These are phyloP conservation scores for Halophytophthora polymorphica DNA, from an alignment of 352 stramenopile species.

Conservation along the genomic window DNA sequence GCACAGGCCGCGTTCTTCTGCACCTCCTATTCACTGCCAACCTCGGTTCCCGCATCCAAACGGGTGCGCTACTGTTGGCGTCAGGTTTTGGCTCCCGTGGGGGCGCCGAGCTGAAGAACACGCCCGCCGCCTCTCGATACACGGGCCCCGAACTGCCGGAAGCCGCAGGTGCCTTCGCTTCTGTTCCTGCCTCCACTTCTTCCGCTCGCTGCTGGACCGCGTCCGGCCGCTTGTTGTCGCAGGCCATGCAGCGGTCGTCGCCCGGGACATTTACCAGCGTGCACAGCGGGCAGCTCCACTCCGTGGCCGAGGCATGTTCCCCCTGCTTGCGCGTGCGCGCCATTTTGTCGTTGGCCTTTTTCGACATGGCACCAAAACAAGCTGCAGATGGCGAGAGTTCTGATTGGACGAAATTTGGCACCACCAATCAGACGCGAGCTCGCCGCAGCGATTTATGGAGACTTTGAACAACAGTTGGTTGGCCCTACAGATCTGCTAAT, in stretches of 20 bases:
- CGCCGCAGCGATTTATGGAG: too few relatives aligned
- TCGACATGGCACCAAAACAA: too few relatives aligned
- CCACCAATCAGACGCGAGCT: too few relatives aligned
- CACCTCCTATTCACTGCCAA: conserved; percentile 34
- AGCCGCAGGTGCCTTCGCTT: conserved; percentile 3
- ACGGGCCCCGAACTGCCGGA: conserved; percentile 8
- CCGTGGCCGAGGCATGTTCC: not conserved
- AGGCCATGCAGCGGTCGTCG: conserved; percentile 48
- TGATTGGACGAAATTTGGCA: too few relatives aligned
- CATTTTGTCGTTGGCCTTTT: not conserved
- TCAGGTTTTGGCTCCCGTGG: not conserved
- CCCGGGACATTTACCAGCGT: conserved; percentile 57
- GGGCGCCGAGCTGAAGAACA: conserved; percentile 44
- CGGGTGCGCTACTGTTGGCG: not conserved
- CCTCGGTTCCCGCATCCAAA: conserved; percentile 33
- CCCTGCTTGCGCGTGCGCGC: conserved; percentile 1
- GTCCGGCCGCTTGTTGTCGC: conserved; percentile 36
- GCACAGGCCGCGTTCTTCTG: not conserved
- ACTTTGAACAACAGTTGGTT: too few relatives aligned
- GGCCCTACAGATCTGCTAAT: too few relatives aligned
- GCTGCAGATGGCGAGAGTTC: too few relatives aligned
- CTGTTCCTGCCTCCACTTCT: not conserved
- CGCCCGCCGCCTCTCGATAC: conserved; percentile 19
- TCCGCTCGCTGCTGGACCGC: conserved; percentile 2
- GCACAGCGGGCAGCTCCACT: conserved; percentile 72